These are phyloP conservation scores for Eucalyptus regnans DNA, from an alignment of 345 rosid genomes.

Conservation along the genomic window DNA sequence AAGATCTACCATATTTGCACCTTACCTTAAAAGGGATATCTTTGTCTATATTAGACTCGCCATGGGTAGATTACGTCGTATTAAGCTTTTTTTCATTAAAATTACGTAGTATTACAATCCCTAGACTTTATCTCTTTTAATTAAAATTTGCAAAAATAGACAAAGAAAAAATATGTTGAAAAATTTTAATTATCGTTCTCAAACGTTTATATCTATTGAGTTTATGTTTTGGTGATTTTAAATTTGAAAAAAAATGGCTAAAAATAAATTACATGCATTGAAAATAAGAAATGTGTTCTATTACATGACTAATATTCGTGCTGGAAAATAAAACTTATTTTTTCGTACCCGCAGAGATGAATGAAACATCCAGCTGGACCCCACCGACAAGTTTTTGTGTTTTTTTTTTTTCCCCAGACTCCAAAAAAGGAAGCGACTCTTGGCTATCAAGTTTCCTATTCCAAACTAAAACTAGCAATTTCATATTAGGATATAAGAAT, in stretches of 20 bases:
- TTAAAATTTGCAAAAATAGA: background rate
- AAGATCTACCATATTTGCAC: background rate
- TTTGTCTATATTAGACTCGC: background rate
- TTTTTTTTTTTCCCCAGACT: background rate
- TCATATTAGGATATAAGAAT: background rate
- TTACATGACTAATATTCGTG: background rate
- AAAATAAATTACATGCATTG: background rate
- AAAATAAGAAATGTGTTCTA: no score
- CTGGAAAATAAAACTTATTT: no score
- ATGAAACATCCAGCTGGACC: background rate
- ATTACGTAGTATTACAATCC: background rate
- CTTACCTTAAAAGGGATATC: background rate
- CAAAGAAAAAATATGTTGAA: background rate
- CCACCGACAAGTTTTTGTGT: background rate
- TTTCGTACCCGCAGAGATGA: background rate
- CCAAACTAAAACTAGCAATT: background rate
- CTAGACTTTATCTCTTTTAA: background rate
- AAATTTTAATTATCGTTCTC: accelerated
- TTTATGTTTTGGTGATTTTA: background rate
- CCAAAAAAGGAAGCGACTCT: background rate
- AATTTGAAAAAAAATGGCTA: background rate
- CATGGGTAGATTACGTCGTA: background rate
- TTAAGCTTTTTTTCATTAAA: background rate
- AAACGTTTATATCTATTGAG: background rate
- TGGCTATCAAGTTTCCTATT: background rate